Percentiles rank a stretch among this genome's conserved stretches.
Conservation (phyloP, 2,329 filamentous ascomycete genomes). For the Laburnicola sp. region DNA sequence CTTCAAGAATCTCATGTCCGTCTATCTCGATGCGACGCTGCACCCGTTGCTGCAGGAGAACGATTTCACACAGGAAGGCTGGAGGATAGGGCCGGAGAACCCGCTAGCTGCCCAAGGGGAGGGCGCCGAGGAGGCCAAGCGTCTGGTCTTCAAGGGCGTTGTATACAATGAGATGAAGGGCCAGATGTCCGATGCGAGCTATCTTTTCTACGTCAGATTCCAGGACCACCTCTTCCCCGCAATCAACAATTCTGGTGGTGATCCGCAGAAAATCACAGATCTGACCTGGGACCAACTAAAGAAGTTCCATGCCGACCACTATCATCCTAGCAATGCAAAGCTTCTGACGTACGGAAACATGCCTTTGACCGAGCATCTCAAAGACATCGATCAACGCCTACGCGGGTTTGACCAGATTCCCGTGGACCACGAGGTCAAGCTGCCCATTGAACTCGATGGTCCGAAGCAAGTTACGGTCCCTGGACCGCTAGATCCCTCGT, state of each 20-base stretch:
- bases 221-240: constrained; percentile 92
- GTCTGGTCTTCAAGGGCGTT: constrained; percentile 91
- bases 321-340: constrained; percentile 97
- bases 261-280: constrained; percentile 94
- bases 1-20: constrained; percentile 92
- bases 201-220: constrained; percentile 93
- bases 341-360: constrained; percentile 95
- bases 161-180: constrained; percentile 99
- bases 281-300: constrained; percentile 88
- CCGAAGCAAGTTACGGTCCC: constrained; percentile 70
- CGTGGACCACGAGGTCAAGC: constrained; percentile 72
- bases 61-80: constrained; percentile 95
- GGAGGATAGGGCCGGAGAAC: constrained; percentile 93
- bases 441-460: constrained; percentile 72
- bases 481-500: constrained; percentile 84
- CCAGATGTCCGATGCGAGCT: constrained; percentile 95
- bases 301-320: constrained; percentile 87
- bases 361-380: constrained; percentile 77
- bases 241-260: constrained; percentile 95
- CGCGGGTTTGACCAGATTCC: constrained; percentile 71
- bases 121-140: constrained; percentile 60
- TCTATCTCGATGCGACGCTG: constrained; percentile 93
- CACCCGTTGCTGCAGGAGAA: constrained; percentile 85
- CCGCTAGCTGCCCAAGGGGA: constrained; percentile 56
- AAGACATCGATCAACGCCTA: constrained; percentile 75